phyloP scores from a whole-genome alignment of 2,329 filamentous ascomycete genomes.

The Nectriaceae sp. region DNA sequence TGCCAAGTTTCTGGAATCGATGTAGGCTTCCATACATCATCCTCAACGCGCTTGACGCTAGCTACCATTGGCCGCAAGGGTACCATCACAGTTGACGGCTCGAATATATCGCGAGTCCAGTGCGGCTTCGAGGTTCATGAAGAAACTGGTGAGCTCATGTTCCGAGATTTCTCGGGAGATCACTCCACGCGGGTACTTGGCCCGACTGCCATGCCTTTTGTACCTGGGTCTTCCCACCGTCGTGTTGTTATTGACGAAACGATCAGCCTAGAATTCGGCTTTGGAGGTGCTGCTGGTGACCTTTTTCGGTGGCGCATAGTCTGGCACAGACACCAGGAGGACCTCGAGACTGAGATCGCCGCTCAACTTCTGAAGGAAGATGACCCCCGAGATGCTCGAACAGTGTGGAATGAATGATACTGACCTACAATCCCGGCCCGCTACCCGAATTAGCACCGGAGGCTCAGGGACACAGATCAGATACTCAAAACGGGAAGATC shows the following conservation, averaged over 20 bases:
- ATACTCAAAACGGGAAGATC: background rate
- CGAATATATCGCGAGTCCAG: constrained; percentile 1
- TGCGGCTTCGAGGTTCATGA: constrained; percentile 3
- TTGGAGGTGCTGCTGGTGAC: background rate
- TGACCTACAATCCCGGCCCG: background rate
- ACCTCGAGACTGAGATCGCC: background rate
- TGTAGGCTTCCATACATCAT: background rate
- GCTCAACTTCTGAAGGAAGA: background rate
- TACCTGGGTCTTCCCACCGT: background rate
- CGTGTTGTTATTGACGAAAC: background rate
- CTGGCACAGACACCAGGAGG: background rate
- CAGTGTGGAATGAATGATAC: background rate
- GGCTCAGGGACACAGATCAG: background rate
- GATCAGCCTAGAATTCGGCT: background rate
- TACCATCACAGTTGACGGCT: background rate
- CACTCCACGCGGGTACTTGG: background rate
- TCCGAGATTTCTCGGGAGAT: constrained; percentile 1
- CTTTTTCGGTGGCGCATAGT: background rate
- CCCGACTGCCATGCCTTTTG: background rate
- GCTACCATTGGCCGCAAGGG: constrained; percentile 4
- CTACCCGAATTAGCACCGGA: background rate
- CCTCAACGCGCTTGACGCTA: background rate
- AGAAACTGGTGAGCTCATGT: background rate
- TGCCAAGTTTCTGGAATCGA: background rate
- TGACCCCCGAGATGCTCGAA: background rate